A percentile compares a stretch with the other conserved stretches of the same genome.
phyloP scores from a whole-genome alignment of 129 eudicot genomes.

The Rutidosis leptorrhynchoides region DNA sequence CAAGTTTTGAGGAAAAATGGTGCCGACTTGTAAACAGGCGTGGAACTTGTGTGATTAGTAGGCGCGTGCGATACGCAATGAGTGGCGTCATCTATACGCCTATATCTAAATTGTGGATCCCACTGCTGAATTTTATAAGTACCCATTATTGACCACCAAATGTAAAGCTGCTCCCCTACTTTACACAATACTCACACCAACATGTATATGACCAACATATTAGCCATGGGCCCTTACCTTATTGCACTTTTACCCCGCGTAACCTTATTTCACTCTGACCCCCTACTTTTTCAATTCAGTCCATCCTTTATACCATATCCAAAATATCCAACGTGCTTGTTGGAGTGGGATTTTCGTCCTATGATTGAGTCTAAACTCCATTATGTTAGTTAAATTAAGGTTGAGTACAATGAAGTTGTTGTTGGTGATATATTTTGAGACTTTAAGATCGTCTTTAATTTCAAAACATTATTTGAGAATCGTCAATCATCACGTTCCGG shows the following conservation, averaged over 20 bases:
- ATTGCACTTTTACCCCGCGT: not conserved
- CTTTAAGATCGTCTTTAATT: too few relatives aligned
- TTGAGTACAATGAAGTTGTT: too few relatives aligned
- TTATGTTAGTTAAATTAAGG: too few relatives aligned
- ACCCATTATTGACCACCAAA: slow-evolving; percentile 34
- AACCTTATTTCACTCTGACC: not conserved
- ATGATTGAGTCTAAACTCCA: too few relatives aligned
- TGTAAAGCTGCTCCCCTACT: slow-evolving; percentile 27
- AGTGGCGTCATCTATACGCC: slow-evolving; percentile 15
- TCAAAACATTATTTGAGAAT: too few relatives aligned
- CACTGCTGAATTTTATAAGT: not conserved
- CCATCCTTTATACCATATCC: too few relatives aligned
- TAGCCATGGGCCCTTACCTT: not conserved
- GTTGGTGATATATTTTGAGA: too few relatives aligned
- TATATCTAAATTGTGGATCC: slow-evolving; percentile 15
- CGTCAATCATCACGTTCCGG: too few relatives aligned
- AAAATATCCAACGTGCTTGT: too few relatives aligned
- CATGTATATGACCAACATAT: not conserved
- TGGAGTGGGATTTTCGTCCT: too few relatives aligned
- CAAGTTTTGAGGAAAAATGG: not conserved
- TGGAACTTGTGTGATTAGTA: slow-evolving; percentile 16
- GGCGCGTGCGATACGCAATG: not conserved
- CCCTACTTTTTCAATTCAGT: not conserved
- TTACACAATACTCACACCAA: not conserved
- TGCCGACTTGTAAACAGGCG: not conserved